Percentiles rank a stretch among this genome's conserved stretches.
Evolutionary conservation across 208 protist species (phyloP).

Genomic region (Balamuthia mandrillaris): DNA sequence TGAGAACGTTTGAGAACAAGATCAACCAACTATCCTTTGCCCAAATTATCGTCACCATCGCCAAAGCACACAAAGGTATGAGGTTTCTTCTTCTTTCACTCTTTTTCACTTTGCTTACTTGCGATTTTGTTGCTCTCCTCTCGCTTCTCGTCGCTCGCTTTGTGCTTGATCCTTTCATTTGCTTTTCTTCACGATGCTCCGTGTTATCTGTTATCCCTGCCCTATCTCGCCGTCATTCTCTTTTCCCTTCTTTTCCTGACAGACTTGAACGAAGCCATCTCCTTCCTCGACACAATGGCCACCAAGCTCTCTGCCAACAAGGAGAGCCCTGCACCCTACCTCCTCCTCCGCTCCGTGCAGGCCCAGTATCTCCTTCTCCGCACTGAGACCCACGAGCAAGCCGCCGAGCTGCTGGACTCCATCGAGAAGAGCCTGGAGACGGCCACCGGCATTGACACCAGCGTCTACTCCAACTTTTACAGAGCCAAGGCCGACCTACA

Average conservation of each 20-base stretch:
- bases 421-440: not conserved
- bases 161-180: not conserved
- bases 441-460: slow-evolving; percentile 19
- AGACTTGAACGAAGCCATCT: not conserved
- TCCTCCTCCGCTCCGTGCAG: slow-evolving; percentile 17
- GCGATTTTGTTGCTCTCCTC: not conserved
- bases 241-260: no score
- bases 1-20: slow-evolving; percentile 45
- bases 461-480: slow-evolving; percentile 29
- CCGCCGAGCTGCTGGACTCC: slow-evolving; percentile 12
- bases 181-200: not conserved
- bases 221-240: no score
- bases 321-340: slow-evolving; percentile 8
- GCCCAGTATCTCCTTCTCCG: slow-evolving; percentile 21
- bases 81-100: not conserved
- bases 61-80: slow-evolving; percentile 3
- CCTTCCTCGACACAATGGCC: slow-evolving; percentile 1
- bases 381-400: slow-evolving; percentile 1
- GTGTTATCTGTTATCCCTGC: no score
- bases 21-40: slow-evolving; percentile 46
- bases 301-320: not conserved
- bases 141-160: not conserved
- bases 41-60: slow-evolving; percentile 39
- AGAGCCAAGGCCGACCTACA: slow-evolving; percentile 13
- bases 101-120: not conserved